Evolutionary conservation across 306 rosid genomes (phyloP).

Genomic region (Abrus precatorius): DNA sequence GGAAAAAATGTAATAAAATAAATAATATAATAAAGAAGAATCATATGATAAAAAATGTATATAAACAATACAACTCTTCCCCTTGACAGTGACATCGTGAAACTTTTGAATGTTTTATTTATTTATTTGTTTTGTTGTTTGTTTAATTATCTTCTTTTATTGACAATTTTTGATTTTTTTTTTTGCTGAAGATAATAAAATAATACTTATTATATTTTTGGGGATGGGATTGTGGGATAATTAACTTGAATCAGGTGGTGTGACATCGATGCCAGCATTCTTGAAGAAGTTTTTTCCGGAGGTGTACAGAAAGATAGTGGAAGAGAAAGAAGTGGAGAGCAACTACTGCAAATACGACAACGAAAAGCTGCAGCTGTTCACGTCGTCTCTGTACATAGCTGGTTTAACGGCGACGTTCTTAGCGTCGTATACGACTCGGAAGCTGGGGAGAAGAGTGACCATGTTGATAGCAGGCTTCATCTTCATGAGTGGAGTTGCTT

Average conservation of each 20-base stretch:
- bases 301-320: conserved; percentile 51
- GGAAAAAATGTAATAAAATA: too few species aligned
- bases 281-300: conserved; percentile 69
- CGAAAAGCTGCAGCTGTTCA: conserved; percentile 67
- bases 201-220: too few species aligned
- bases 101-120: too few species aligned
- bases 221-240: too few species aligned
- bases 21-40: too few species aligned
- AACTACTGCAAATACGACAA: conserved; percentile 76
- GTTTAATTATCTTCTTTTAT: too few species aligned
- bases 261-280: conserved; percentile 68
- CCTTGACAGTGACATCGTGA: too few species aligned
- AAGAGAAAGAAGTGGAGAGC: conserved; percentile 42
- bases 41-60: too few species aligned
- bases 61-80: too few species aligned
- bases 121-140: too few species aligned
- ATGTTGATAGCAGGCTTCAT: conserved; percentile 75
- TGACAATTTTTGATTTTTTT: too few species aligned
- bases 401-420: conserved; percentile 65
- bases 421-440: conserved; percentile 68
- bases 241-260: conserved; percentile 57
- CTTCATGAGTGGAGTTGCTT: conserved; percentile 63
- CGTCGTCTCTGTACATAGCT: conserved; percentile 72
- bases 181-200: too few species aligned
- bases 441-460: conserved; percentile 67